phyloP scores from a whole-genome alignment of 345 rosid genomes.

The Angophora floribunda region DNA sequence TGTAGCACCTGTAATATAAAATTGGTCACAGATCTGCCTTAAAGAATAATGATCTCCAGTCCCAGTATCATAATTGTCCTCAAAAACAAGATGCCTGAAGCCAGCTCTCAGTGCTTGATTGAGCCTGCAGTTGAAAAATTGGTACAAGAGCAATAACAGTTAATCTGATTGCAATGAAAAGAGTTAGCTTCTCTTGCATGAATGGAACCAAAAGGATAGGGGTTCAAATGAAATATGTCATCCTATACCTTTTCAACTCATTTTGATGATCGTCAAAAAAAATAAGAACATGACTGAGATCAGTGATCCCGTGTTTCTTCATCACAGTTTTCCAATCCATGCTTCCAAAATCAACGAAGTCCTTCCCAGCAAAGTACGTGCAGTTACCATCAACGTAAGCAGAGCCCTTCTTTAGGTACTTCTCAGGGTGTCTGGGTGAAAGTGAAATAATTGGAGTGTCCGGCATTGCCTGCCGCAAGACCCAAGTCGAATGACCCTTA shows the following conservation, averaged over 20 bases:
- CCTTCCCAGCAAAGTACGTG: conserved; percentile 96
- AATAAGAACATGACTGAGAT: conserved; percentile 56
- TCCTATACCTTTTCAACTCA: conserved; percentile 77
- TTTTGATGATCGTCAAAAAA: conserved; percentile 98
- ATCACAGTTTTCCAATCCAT: conserved; percentile 73
- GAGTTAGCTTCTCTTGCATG: neutral
- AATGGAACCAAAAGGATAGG: neutral
- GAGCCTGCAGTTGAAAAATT: conserved; percentile 36
- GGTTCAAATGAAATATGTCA: neutral
- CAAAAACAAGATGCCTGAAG: conserved; percentile 85
- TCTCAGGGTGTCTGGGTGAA: conserved; percentile 89
- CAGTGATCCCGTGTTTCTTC: conserved; percentile 50
- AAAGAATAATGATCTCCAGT: conserved; percentile 97
- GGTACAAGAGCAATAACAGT: conserved; percentile 1
- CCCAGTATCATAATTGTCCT: conserved; percentile 98
- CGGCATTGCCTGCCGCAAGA: conserved; percentile 96
- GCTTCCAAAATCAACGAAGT: conserved; percentile 92
- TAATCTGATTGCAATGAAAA: neutral
- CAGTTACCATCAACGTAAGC: conserved; percentile 97
- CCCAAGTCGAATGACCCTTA: conserved; percentile 99
- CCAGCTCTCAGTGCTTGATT: conserved; percentile 81
- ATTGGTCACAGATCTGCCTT: conserved; percentile 96
- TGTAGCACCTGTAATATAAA: conserved; percentile 58
- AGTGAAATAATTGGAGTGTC: conserved; percentile 71
- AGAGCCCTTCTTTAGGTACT: conserved; percentile 83